Base-by-base conservation (phyloP, 352 stramenopile genomes). In the Pythium monospermum region DNA sequence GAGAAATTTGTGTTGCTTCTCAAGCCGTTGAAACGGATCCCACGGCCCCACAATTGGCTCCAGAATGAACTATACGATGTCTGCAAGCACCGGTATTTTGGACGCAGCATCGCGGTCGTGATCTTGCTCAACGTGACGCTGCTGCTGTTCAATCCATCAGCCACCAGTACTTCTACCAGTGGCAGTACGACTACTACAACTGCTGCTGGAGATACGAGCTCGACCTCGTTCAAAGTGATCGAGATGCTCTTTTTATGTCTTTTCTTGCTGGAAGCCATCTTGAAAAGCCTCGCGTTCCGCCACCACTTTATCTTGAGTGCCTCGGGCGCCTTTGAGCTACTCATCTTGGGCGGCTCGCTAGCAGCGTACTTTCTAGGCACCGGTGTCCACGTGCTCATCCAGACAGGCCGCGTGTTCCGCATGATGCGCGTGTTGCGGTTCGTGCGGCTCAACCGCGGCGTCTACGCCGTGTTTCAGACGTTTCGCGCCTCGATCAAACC, bases 1-100 rank as follows among this genome's bases (percentile, higher is more conserved):
- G 80, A 91, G 45, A 87, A 87, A 52, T 88, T 88, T 44, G 71
- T 91, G 19, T 53, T 91, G 47, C 54, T 88, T 12, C 75, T 91
- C 30, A 72, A 85, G 49, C 76, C 76, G 2, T 43, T 85, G 1
- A 71, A 73, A 23, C 67, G 73, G 22, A 71, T 88, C 44, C 80
- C 75, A 2, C 65, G 73, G 0, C 80, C 80, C 1, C 33, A 31
- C 3, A 22, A 59, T 0, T 19, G n/a, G 3, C 37, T 70, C 11
- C 66, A 82, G 35, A 60, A 59, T 3, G 52, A 46, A 12, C 44
- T 86, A 6, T 90, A 80, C 46, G 79, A 86, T 35, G 39, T 87
- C 16, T 84, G 74, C 19, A 64, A 78, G 28, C 69, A 86, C 40
- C 57, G 70, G 11, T 84, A 82, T 26, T 91, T 91, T 42, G 60